Evolutionary conservation across 176 grass and related monocot genomes (phyloP).

Genomic region (Metroxylon sagu): DNA sequence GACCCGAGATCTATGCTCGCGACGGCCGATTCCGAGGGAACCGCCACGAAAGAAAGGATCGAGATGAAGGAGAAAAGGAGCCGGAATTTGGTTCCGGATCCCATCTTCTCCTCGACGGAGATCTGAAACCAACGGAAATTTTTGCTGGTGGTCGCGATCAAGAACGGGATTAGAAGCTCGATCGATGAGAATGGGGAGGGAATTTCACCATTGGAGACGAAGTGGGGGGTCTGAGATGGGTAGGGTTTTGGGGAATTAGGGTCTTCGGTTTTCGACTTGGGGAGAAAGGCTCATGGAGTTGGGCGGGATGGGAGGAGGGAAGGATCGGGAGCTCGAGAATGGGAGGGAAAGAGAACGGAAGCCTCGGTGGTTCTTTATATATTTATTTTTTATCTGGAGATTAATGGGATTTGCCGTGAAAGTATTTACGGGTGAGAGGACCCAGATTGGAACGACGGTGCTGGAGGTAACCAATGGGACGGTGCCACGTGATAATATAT

Average conservation of each 20-base stretch:
- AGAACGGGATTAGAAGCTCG: slow-evolving; percentile 6
- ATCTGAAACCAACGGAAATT: not conserved
- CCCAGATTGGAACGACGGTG: slow-evolving; percentile 15
- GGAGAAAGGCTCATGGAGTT: no score
- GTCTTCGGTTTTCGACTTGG: slow-evolving; percentile 30
- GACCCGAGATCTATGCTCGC: slow-evolving; percentile 94
- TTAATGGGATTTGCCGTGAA: not conserved
- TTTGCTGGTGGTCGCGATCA: not conserved
- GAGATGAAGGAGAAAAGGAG: not conserved
- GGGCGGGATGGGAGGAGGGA: no score
- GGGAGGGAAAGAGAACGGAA: not conserved
- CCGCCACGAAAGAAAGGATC: slow-evolving; percentile 10
- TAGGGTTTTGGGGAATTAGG: slow-evolving; percentile 16
- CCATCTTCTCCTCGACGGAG: not conserved
- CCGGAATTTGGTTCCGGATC: not conserved
- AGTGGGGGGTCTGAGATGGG: no score
- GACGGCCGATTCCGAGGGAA: slow-evolving; percentile 50
- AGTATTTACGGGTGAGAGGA: no score
- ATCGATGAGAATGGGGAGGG: slow-evolving; percentile 8
- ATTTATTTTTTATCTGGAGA: not conserved
- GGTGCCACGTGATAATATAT: slow-evolving; percentile 7
- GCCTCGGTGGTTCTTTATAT: not conserved
- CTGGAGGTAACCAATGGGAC: slow-evolving; percentile 35
- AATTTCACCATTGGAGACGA: slow-evolving; percentile 11
- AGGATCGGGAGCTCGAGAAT: no score